Base-by-base conservation (phyloP, 768 basidiomycete genomes). In the Chalciporus sphaerocephalus region DNA sequence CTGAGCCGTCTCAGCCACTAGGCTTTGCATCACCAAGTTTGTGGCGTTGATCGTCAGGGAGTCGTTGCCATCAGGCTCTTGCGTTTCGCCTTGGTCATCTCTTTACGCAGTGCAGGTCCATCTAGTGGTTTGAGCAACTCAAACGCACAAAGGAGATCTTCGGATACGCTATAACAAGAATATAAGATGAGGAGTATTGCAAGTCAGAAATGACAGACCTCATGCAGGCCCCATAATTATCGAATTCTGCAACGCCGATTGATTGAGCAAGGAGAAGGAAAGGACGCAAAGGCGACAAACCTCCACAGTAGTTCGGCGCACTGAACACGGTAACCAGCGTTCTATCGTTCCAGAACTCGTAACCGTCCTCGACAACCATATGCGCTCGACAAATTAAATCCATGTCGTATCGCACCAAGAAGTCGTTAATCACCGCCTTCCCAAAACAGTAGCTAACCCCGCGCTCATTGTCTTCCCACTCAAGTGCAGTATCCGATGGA, bases 371-470 rank as follows among this genome's bases (percentile, higher is more conserved):
- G 51, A 99, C 96, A 36, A 99, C 96, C 96, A 98, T 98, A 69
- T 99, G 96, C 40, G 96, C 96, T 40, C 96, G 86, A 73, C 96
- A 98, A 70, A 99, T 98, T 52, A 99, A 76, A 69, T 99, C 95
- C 88, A 99, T 97, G 68, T 99, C 95, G 62, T 94, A 93, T 52
- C 87, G 83, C 53, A 85, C 83, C 45, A 98, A 72, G 74, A 98
- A 97, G 53, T 94, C 89, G 59, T 95, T 95, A 62, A 98, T 97
- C 56, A 98, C 88, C 11, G 83, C 83, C 73, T 97, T 98, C 40
- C 96, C 96, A 60, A 97, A 99, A 70, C 96, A 98, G 73, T 94
- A 99, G 64, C 92, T 96, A 50, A 99, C 96, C 15, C 96, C 96
- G 42, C 96, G 78, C 67, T 99, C 96, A 66, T 98, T 99, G 65